Base-by-base conservation (phyloP, 768 basidiomycete genomes). In the Leccinum imitatum region DNA sequence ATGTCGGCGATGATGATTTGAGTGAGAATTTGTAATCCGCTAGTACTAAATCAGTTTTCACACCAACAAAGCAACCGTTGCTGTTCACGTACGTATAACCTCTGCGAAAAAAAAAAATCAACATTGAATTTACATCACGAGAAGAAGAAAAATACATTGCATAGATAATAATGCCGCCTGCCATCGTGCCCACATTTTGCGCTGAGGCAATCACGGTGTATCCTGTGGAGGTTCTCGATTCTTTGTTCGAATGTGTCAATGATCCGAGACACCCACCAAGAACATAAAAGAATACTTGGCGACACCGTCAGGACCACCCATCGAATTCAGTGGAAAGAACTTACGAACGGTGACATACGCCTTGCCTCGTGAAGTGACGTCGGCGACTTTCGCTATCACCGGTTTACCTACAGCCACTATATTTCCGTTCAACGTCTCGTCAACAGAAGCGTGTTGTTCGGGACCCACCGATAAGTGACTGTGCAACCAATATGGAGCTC, bases 301-400 rank as follows among this genome's bases (percentile, higher is more conserved):
- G 21, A 57, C 23, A 48, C 25, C 6, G 59, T 54, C 15, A 53
- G 52, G 14, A 58, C 47, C 17, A n/a, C 4, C 17, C 13, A 14
- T 33, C 3, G 37, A 47, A 46, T 14, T 15, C 15, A 19, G n/a
- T 47, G n/a, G 27, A n/a, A 4, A 15, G 47, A 17, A 80, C 84
- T 76, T 64, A 85, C 84, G 67, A 57, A 87, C 84, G 41, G 80
- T 62, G 30, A 80, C 74, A 67, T 85, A 90, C 1, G 87, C 85
- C 46, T 78, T 79, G 19, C 85, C 86, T 65, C 90, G 80, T 23
- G 89, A 89, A 14, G 82, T 76, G 8, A 88, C 83, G 69, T 91
- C 89, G 9, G 89, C 84, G 44, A 90, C 71, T 72, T 90, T 90
- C 1, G 90, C 89, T 62, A 89, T 84, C 39, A 88, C 77, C 1